Conservation (phyloP, 495 filamentous ascomycete genomes). For the Tuber borchii region DNA sequence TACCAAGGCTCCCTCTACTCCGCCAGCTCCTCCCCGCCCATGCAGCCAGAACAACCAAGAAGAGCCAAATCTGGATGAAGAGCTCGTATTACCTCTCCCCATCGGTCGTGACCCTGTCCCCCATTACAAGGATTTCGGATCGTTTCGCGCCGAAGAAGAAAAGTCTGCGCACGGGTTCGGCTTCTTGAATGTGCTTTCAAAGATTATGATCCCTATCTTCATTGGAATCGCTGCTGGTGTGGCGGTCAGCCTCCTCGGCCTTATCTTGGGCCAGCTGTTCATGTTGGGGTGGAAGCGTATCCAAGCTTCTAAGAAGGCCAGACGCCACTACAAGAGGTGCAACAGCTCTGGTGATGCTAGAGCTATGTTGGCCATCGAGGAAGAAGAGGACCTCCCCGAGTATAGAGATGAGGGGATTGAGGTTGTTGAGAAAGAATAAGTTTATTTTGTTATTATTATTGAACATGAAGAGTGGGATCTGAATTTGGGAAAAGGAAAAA, state of each 20-base stretch:
- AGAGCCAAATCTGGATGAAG: not conserved
- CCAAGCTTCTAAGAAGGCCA: not conserved
- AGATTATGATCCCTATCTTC: constrained; percentile 26
- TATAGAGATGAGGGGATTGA: constrained; percentile 24
- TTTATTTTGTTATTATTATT: not conserved
- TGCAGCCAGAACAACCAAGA: not conserved
- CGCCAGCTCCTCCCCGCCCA: not conserved
- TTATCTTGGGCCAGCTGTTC: constrained; percentile 19
- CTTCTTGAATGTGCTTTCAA: not conserved
- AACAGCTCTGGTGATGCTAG: constrained; percentile 15
- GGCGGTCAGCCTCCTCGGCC: constrained; percentile 15
- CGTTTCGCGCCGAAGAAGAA: not conserved
- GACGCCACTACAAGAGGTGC: not conserved
- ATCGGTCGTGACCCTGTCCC: not conserved
- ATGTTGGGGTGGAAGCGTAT: constrained; percentile 13
- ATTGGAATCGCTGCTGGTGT: constrained; percentile 27
- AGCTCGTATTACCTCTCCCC: not conserved
- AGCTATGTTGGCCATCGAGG: constrained; percentile 19
- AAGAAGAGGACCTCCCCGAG: constrained; percentile 14
- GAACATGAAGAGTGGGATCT: not conserved
- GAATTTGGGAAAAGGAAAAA: not conserved
- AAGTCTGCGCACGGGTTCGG: not conserved
- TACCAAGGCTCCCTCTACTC: not conserved
- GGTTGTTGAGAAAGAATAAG: constrained; percentile 27
- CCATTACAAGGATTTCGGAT: not conserved